Percentiles rank a stretch among this genome's conserved stretches.
phyloP scores from a whole-genome alignment of 2,329 filamentous ascomycete genomes.

The Didymella pinodella region DNA sequence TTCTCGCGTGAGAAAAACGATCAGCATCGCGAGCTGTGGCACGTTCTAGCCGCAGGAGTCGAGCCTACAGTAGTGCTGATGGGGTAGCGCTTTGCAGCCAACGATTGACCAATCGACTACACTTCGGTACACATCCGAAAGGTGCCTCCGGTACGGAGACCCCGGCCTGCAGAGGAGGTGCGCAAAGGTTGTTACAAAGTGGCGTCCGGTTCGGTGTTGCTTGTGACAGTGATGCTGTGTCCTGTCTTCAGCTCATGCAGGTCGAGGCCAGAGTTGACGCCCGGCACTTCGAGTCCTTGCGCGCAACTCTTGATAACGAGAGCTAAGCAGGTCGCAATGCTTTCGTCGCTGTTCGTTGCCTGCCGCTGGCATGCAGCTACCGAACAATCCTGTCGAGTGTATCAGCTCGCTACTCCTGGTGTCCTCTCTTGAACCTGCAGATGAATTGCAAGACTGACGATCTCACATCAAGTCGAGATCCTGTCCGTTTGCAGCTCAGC shows the following conservation, averaged over 20 bases:
- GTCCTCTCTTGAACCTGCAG: neutral
- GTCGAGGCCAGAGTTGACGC: neutral
- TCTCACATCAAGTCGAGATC: conserved; percentile 9
- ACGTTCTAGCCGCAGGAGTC: conserved; percentile 5
- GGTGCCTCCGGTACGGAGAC: neutral
- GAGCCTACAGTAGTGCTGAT: conserved; percentile 13
- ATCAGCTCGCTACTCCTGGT: neutral
- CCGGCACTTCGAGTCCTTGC: neutral
- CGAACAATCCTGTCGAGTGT: neutral
- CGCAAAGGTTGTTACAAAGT: neutral
- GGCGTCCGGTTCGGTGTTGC: conserved; percentile 3
- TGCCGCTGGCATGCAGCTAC: conserved; percentile 6
- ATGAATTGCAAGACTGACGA: neutral
- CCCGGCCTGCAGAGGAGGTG: neutral
- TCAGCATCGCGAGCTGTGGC: neutral
- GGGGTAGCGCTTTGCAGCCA: neutral
- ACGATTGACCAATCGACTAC: conserved; percentile 6
- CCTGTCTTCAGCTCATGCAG: conserved; percentile 5
- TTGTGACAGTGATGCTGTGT: neutral
- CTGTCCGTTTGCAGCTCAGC: conserved; percentile 17
- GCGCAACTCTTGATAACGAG: neutral
- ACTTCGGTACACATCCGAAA: conserved; percentile 14
- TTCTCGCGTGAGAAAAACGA: neutral
- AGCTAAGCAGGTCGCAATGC: neutral
- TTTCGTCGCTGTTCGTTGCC: neutral